These are phyloP conservation scores for Neurospora sp. DNA, from an alignment of 495 filamentous ascomycete genomes.

Conservation along the genomic window DNA sequence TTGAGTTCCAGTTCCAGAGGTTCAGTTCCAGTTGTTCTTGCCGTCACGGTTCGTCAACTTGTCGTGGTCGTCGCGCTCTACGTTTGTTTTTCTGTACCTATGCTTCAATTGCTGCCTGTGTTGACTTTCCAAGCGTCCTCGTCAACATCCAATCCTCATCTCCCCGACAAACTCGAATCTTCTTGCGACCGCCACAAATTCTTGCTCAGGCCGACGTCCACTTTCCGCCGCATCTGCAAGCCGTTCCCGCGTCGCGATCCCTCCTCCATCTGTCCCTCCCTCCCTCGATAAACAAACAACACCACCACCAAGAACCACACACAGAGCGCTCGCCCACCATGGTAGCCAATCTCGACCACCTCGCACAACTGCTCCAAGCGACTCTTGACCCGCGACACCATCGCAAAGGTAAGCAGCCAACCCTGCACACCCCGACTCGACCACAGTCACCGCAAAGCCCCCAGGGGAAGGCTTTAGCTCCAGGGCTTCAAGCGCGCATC, in stretches of 20 bases:
- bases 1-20: background rate
- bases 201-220: background rate
- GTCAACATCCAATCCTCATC: background rate
- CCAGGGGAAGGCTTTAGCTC: background rate
- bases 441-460: background rate
- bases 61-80: background rate
- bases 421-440: background rate
- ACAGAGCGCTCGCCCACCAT: slow-evolving; percentile 38
- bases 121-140: background rate
- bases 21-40: background rate
- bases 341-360: slow-evolving; percentile 60
- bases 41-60: background rate
- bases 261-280: background rate
- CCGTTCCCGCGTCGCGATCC: background rate
- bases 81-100: background rate
- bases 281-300: background rate
- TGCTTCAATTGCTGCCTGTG: background rate
- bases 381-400: slow-evolving; percentile 77
- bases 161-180: background rate
- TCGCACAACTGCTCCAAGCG: slow-evolving; percentile 72
- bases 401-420: slow-evolving; percentile 61
- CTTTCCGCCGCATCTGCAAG: background rate
- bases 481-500: background rate
- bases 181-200: background rate
- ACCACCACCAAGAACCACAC: background rate